Evolutionary conservation across 208 protist species (phyloP).

Genomic region (Wallacemonas sp.): DNA sequence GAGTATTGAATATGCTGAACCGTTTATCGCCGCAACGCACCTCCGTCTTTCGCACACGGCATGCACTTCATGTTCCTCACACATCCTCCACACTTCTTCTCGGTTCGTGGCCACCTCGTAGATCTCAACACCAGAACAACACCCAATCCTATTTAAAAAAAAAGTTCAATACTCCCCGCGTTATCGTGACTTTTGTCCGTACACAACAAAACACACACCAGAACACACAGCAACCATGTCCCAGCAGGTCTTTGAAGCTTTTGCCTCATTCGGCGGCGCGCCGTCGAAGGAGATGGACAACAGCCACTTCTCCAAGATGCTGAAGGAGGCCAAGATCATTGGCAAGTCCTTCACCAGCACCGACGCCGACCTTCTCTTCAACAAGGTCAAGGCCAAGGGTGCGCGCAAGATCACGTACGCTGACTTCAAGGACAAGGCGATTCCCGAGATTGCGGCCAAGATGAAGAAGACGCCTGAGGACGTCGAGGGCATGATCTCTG

Average conservation of each 20-base stretch:
- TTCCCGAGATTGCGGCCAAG: conserved; percentile 88
- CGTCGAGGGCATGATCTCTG: conserved; percentile 51
- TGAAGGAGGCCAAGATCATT: conserved; percentile 91
- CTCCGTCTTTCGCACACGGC: no score
- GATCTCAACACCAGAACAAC: no score
- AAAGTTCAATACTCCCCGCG: no score
- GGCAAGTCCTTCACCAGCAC: conserved; percentile 88
- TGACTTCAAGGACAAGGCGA: conserved; percentile 66
- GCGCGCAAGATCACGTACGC: conserved; percentile 82
- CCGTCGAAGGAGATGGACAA: conserved; percentile 91
- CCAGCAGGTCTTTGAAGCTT: conserved; percentile 75
- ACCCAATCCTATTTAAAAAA: no score
- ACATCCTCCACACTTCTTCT: no score
- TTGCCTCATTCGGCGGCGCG: conserved; percentile 86
- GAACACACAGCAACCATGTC: no score
- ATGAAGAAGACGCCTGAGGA: conserved; percentile 82
- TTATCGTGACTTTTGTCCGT: no score
- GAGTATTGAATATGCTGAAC: no score
- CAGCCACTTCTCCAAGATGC: conserved; percentile 91
- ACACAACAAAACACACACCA: no score
- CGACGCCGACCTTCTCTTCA: conserved; percentile 91
- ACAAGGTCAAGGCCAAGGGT: conserved; percentile 89
- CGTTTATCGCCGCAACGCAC: no score
- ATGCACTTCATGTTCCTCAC: no score
- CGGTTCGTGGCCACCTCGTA: no score